Base-by-base conservation (phyloP, 2,329 filamentous ascomycete species). In the Epichloe aotearoae region DNA sequence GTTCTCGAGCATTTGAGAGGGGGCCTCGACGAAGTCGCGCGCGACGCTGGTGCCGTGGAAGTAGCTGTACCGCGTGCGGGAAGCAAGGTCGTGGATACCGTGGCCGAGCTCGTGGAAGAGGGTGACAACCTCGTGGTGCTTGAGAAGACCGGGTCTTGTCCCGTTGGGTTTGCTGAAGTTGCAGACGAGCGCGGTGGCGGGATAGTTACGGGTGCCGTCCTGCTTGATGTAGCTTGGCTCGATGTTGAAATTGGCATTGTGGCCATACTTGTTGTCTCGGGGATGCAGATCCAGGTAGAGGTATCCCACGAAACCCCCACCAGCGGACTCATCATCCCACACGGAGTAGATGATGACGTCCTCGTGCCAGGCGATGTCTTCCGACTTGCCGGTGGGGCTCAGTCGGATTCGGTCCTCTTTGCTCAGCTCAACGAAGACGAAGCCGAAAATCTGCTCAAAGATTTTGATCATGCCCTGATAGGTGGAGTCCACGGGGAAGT, bases 341-440 rank as follows among this genome's bases (percentile, higher is more conserved):
- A 93, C 87, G 47, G 81, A 84, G 70, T 88, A 91, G 51, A 91
- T 66, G 54, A 85, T 81, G n/a, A 90, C 86, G 59, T 91, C 87
- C 56, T 85, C 78, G 60, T 93, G 87, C 87, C 87, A 93, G 1
- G 80, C 73, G 58, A 90, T 85, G 56, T 88, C 84, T 50, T 80
- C 76, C 10, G 77, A 80, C 64, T 83, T 83, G 51, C 80, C 80
- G 2, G 80, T 83, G 10, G 82, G 76, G 47, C 83, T 84, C 53
- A 87, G 66, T 39, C 73, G 72, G 47, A 78, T 74, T 37, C 83
- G 75, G 56, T 88, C 85, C 53, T 83, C 79, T 3, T 76, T 73
- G 46, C 74, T 76, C 23, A 93, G 72, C 68, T 90, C 78, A 15
- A 90, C 79, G 59, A 93, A 93, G 5, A 80, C 79, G 37, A 94